Evolutionary conservation across 345 rosid species (phyloP).

Genomic region (Clarkia xantiana): DNA sequence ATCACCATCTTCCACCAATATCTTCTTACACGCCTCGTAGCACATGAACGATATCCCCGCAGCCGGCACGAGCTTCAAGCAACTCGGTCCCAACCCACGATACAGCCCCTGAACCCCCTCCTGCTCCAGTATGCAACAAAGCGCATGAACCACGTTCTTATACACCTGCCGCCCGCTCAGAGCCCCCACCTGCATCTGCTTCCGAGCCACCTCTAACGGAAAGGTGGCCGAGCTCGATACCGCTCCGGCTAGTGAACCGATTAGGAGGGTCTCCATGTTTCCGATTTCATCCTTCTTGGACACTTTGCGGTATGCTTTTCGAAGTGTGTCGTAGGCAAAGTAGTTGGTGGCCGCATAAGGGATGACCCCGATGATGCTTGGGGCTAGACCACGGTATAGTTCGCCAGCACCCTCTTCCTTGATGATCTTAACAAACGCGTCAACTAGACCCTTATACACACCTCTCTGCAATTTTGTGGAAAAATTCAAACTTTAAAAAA

Average conservation of each 20-base stretch:
- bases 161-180: constrained; percentile 77
- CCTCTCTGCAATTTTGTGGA: constrained; percentile 88
- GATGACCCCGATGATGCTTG: constrained; percentile 89
- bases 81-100: constrained; percentile 85
- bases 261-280: constrained; percentile 74
- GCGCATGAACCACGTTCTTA: constrained; percentile 67
- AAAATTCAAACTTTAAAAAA: no score
- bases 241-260: constrained; percentile 81
- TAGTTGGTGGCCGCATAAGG: constrained; percentile 92
- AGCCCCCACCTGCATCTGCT: constrained; percentile 98
- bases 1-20: constrained; percentile 48
- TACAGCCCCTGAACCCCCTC: constrained; percentile 78
- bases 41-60: constrained; percentile 99
- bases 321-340: constrained; percentile 73
- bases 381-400: constrained; percentile 86
- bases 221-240: constrained; percentile 85
- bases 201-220: constrained; percentile 93
- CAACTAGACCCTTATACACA: constrained; percentile 56
- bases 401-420: constrained; percentile 73
- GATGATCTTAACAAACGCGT: constrained; percentile 65
- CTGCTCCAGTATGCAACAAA: constrained; percentile 55
- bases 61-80: constrained; percentile 93
- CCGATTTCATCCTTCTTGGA: constrained; percentile 77
- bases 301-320: constrained; percentile 53
- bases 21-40: constrained; percentile 85